Conservation (phyloP, 2,329 filamentous ascomycete species). For the Fusarium neocosmosporiellum region DNA sequence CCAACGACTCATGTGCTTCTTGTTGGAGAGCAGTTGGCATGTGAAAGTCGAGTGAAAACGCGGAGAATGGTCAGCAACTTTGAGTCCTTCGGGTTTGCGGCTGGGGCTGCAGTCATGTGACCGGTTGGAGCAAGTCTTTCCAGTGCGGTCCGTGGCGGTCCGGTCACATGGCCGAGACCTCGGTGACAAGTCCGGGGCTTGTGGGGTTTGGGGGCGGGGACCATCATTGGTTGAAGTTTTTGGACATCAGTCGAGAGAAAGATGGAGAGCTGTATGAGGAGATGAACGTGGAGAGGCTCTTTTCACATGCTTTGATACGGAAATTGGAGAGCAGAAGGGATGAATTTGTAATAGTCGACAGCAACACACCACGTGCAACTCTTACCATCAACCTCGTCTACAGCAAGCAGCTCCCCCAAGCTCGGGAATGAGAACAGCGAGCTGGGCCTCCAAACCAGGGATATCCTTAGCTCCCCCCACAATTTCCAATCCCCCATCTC, state of each 20-base stretch:
- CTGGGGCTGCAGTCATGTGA: slow-evolving; percentile 25
- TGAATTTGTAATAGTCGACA: not conserved
- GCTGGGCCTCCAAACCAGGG: slow-evolving; percentile 6
- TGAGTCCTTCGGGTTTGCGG: not conserved
- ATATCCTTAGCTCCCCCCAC: slow-evolving; percentile 24
- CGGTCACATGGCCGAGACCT: slow-evolving; percentile 34
- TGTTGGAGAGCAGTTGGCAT: slow-evolving; percentile 1
- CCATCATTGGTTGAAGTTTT: slow-evolving; percentile 17
- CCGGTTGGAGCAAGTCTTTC: not conserved
- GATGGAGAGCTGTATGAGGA: slow-evolving; percentile 13
- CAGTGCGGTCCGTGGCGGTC: not conserved
- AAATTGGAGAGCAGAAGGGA: not conserved
- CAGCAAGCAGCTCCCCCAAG: not conserved
- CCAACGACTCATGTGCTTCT: slow-evolving; percentile 26
- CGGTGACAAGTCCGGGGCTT: slow-evolving; percentile 36
- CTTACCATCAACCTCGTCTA: not conserved
- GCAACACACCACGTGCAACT: slow-evolving; percentile 12
- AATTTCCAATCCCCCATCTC: slow-evolving; percentile 25
- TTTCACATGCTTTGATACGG: slow-evolving; percentile 25
- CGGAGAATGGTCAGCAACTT: not conserved
- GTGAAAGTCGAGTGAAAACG: slow-evolving; percentile 20
- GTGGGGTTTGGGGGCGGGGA: slow-evolving; percentile 30
- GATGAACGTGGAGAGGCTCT: slow-evolving; percentile 5
- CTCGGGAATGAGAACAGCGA: slow-evolving; percentile 28
- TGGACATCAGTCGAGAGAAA: not conserved